phyloP scores from a whole-genome alignment of 2,329 filamentous ascomycete genomes.

The Stemphylium lycopersici region DNA sequence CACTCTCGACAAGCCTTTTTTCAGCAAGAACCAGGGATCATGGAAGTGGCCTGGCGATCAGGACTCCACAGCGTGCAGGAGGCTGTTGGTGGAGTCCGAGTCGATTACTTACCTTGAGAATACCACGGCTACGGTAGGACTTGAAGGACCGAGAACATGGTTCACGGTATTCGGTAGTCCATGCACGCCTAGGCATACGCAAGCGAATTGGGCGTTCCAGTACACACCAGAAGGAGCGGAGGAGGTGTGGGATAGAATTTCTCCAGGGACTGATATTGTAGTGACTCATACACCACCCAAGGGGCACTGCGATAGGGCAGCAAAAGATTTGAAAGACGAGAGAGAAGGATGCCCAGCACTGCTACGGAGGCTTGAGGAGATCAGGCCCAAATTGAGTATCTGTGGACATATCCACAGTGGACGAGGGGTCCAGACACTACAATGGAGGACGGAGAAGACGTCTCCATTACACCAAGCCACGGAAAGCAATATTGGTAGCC shows the following conservation, averaged over 20 bases:
- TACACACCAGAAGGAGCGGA: slow-evolving; percentile 57
- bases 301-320: slow-evolving; percentile 61
- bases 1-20: slow-evolving; percentile 70
- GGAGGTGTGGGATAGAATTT: slow-evolving; percentile 66
- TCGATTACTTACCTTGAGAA: slow-evolving; percentile 71
- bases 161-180: slow-evolving; percentile 77
- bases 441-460: slow-evolving; percentile 59
- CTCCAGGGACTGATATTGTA: slow-evolving; percentile 67
- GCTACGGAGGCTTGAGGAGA: slow-evolving; percentile 61
- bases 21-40: slow-evolving; percentile 57
- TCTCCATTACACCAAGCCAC: neutral
- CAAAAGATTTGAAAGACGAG: slow-evolving; percentile 25
- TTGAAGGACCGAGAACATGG: slow-evolving; percentile 64
- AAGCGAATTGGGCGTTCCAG: slow-evolving; percentile 70
- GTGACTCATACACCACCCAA: slow-evolving; percentile 73
- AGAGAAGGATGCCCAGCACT: slow-evolving; percentile 66
- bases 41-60: slow-evolving; percentile 65
- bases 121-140: slow-evolving; percentile 58
- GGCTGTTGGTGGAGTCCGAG: slow-evolving; percentile 57
- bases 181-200: slow-evolving; percentile 59
- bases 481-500: slow-evolving; percentile 36
- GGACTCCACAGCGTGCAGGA: slow-evolving; percentile 60
- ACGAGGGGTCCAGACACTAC: slow-evolving; percentile 67
- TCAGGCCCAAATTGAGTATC: slow-evolving; percentile 68
- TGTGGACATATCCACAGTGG: slow-evolving; percentile 76